Conservation (phyloP, 805 yeast genomes). For the Myxozyma vanderwaltii region DNA sequence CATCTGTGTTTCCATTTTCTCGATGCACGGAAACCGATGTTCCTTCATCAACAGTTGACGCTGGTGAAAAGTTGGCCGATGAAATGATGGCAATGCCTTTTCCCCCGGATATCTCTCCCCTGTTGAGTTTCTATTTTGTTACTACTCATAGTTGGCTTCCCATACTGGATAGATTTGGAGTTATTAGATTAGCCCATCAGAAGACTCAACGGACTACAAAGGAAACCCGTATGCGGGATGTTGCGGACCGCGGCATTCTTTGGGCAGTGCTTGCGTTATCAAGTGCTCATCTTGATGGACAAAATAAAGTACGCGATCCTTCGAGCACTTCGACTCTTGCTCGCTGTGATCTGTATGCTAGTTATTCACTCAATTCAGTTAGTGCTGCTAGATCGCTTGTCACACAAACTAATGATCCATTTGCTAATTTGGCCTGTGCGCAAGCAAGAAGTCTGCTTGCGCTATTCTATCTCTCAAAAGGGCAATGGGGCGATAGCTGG, state of each 20-base stretch:
- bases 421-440: not conserved
- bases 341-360: slow-evolving; percentile 5
- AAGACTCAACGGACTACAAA: not conserved
- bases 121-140: slow-evolving; percentile 14
- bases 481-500: slow-evolving; percentile 19
- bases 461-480: slow-evolving; percentile 9
- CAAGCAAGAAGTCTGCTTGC: slow-evolving; percentile 5
- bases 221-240: slow-evolving; percentile 2
- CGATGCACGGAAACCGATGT: not conserved
- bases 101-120: slow-evolving; percentile 4
- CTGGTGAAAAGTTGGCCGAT: not conserved
- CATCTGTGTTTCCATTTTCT: slow-evolving; percentile 2
- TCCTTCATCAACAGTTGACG: not conserved
- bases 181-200: slow-evolving; percentile 16
- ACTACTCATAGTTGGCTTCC: slow-evolving; percentile 24
- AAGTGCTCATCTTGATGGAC: not conserved
- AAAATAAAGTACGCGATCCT: not conserved
- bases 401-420: not conserved
- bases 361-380: not conserved
- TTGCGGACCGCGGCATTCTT: slow-evolving; percentile 12
- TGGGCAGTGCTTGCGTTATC: slow-evolving; percentile 16
- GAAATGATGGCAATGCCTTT: slow-evolving; percentile 3
- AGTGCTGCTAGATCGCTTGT: not conserved
- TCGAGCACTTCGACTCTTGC: not conserved
- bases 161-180: slow-evolving; percentile 14